phyloP scores from a whole-genome alignment of 2,329 filamentous ascomycete genomes.

The Fusarium sp. region DNA sequence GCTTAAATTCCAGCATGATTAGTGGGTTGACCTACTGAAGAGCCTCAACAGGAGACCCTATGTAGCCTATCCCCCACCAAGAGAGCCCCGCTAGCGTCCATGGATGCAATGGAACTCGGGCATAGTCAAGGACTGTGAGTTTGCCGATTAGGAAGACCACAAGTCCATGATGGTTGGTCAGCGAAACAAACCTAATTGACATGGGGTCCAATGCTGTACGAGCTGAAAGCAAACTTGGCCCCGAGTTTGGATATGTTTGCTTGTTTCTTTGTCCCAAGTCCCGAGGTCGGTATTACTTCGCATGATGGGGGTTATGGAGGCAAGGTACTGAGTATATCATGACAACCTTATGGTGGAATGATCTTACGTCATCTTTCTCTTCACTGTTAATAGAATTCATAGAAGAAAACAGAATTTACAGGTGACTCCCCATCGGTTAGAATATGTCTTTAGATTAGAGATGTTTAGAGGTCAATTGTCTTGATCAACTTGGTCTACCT shows the following conservation, averaged over 20 bases:
- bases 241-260: background rate
- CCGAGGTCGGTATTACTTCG: background rate
- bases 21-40: constrained; percentile 31
- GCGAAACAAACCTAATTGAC: background rate
- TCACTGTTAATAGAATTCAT: background rate
- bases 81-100: background rate
- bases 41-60: constrained; percentile 15
- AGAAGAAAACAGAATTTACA: background rate
- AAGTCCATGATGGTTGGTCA: background rate
- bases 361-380: background rate
- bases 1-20: constrained; percentile 2
- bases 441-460: no score
- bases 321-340: background rate
- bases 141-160: background rate
- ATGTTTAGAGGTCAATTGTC: background rate
- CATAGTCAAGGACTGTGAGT: background rate
- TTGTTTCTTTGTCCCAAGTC: background rate
- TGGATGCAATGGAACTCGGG: background rate
- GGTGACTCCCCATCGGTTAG: no score
- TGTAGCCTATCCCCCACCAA: constrained; percentile 1
- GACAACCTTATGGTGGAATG: background rate
- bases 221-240: background rate
- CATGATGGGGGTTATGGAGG: background rate
- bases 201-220: background rate
- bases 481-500: background rate